Percentiles rank a stretch among this genome's conserved stretches.
Conservation (phyloP, 31 red algal genomes). For the Bonnemaisonia californica region DNA sequence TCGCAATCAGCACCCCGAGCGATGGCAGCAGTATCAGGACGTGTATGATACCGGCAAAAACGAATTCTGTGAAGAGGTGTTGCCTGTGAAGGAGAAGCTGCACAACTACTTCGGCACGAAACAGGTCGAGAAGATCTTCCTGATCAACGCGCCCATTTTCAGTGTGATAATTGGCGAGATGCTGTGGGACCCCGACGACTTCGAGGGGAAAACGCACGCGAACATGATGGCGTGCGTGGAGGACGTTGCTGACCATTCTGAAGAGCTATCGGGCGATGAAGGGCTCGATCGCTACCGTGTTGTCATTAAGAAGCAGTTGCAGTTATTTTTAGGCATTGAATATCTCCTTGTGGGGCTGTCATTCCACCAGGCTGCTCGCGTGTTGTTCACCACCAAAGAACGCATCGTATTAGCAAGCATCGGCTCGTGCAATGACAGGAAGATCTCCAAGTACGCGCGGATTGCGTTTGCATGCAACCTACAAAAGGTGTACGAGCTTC, state of each 20-base stretch:
- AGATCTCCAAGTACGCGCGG: not conserved
- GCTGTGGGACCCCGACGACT: not conserved
- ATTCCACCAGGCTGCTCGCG: conserved; percentile 8
- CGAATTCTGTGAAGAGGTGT: no score
- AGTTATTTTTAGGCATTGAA: no score
- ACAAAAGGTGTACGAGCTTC: conserved; percentile 10
- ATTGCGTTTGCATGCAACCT: not conserved
- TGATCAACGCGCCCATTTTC: not conserved
- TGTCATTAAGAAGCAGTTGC: not conserved
- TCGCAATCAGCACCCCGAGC: no score
- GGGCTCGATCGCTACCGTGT: not conserved
- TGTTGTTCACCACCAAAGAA: not conserved
- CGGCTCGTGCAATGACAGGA: not conserved
- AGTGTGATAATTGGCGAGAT: not conserved
- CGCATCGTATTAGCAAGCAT: not conserved
- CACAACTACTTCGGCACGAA: not conserved
- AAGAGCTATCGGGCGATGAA: not conserved
- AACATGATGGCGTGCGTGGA: not conserved
- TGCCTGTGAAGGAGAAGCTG: no score
- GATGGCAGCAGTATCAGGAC: no score
- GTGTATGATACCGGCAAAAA: no score
- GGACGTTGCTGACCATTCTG: not conserved
- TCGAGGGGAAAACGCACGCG: not conserved
- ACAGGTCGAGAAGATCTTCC: not conserved
- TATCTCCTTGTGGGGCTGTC: no score